A percentile compares a stretch with the other conserved stretches of the same genome.
These are phyloP conservation scores for Xylaria palmicola DNA, from an alignment of 495 filamentous ascomycete genomes.

Conservation along the genomic window DNA sequence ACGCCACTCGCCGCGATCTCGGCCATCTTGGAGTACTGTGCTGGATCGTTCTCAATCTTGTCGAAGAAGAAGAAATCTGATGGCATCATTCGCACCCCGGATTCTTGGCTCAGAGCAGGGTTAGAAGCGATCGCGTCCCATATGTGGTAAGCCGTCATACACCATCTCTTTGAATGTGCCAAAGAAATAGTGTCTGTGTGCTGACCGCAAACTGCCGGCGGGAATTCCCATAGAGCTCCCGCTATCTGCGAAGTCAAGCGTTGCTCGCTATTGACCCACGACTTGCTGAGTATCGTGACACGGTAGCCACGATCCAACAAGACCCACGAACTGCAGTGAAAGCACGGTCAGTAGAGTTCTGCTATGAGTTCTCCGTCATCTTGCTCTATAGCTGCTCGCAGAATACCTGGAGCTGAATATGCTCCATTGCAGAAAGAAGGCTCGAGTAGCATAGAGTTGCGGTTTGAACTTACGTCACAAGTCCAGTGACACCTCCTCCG, in stretches of 20 bases:
- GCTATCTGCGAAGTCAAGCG: slow-evolving; percentile 53
- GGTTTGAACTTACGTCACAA: slow-evolving; percentile 32
- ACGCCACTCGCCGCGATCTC: slow-evolving; percentile 39
- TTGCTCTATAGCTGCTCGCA: background rate
- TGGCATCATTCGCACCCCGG: slow-evolving; percentile 44
- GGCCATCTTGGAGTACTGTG: slow-evolving; percentile 38
- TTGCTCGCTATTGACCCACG: slow-evolving; percentile 40
- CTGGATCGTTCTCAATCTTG: slow-evolving; percentile 33
- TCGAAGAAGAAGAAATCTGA: slow-evolving; percentile 43
- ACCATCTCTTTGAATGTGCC: slow-evolving; percentile 43
- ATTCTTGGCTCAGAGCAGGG: slow-evolving; percentile 30
- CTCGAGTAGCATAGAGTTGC: background rate
- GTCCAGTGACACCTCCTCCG: slow-evolving; percentile 48
- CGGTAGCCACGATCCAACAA: slow-evolving; percentile 50
- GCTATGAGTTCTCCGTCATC: background rate
- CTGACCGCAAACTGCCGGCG: slow-evolving; percentile 48
- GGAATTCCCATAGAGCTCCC: slow-evolving; percentile 53
- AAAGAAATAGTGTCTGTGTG: slow-evolving; percentile 44
- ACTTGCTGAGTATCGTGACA: slow-evolving; percentile 48
- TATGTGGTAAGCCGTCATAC: slow-evolving; percentile 44
- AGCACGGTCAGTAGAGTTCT: slow-evolving; percentile 12
- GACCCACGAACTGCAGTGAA: slow-evolving; percentile 36
- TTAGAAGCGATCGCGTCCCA: slow-evolving; percentile 41
- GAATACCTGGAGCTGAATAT: background rate
- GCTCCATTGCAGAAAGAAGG: background rate